Conservation (phyloP, 1,284 basidiomycete species). For the Apiotrichum sp. region DNA sequence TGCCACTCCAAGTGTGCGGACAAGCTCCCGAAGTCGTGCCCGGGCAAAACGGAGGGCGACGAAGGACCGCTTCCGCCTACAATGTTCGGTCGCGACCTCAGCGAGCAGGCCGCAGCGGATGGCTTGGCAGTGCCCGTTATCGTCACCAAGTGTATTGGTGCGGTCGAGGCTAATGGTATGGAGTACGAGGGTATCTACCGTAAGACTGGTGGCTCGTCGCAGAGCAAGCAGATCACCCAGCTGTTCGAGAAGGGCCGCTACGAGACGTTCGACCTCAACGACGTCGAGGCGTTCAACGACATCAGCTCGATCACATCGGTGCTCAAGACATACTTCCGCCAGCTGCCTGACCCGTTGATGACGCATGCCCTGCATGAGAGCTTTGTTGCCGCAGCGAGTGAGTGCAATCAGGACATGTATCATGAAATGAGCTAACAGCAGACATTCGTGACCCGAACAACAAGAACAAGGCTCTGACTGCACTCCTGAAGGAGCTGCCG, state of each 20-base stretch:
- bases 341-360: conserved; percentile 80
- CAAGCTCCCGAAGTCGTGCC: conserved; percentile 43
- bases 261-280: conserved; percentile 74
- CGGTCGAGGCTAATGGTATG: conserved; percentile 77
- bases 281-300: conserved; percentile 85
- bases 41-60: conserved; percentile 24
- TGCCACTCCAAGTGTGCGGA: conserved; percentile 50
- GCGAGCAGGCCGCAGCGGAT: conserved; percentile 75
- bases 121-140: conserved; percentile 71
- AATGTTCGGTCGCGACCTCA: conserved; percentile 83
- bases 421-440: conserved; percentile 4
- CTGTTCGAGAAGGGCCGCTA: conserved; percentile 92
- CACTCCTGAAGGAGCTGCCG: conserved; percentile 73
- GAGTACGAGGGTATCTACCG: conserved; percentile 73
- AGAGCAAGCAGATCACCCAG: conserved; percentile 87
- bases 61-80: conserved; percentile 57
- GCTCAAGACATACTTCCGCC: conserved; percentile 92
- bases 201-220: conserved; percentile 88
- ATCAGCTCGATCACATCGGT: conserved; percentile 95
- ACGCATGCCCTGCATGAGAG: conserved; percentile 87
- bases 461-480: conserved; percentile 60
- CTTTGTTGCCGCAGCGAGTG: conserved; percentile 68
- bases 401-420: conserved; percentile 18
- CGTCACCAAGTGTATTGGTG: conserved; percentile 90
- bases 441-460: conserved; percentile 59